Evolutionary conservation across 2,329 filamentous ascomycete genomes (phyloP), one percentile per base, ranked within the genome.

Genomic region (Metarhizium anisopliae): DNA sequence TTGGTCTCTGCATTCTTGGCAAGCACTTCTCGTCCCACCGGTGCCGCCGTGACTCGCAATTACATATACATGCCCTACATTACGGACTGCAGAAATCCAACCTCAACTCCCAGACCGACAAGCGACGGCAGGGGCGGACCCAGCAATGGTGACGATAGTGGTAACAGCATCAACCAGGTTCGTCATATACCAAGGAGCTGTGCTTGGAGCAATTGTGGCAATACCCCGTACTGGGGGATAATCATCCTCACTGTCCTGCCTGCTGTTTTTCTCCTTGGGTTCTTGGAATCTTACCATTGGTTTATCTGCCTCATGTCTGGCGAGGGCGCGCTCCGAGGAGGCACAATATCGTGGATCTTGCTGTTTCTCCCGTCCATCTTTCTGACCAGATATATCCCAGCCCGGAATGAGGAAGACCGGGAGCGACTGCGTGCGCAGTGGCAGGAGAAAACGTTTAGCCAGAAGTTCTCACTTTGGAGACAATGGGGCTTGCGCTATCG

Each of bases 241-340:
- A 59, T 64, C 13, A 18, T 69, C 1, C 63, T 61, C 5, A 49
- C 56, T 8, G 29, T 69, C 18, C 47, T 70, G 29, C 66, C 66
- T 0, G n/a, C 58, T 13, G 25, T 70, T 13, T 68, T 69, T 54
- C 30, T 69, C 8, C 56, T 66, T 4, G 66, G 67, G 32, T 68
- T 66, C 56, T 7, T 66, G 25, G 66, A 69, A 53, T 67, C 63
- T 25, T 69, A 60, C 57, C 58, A 65, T 50, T 70, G 68, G 67
- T 69, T 67, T 59, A 59, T 61, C n/a, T 57, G 64, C 20, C 54
- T 69, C 52, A 70, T 70, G 66, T 56, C 60, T 4, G 67, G 68
- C 32, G 62, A 63, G 56, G 52, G 53, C 49, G 58, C 67, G 7
- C 58, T 68, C 14, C 61, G 66, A 16, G 59, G 68, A 16, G 66